A percentile compares a stretch with the other conserved stretches of the same genome.
These are phyloP conservation scores for Botrytis pseudocinerea DNA, from an alignment of 2,329 filamentous ascomycete genomes.

Conservation along the genomic window DNA sequence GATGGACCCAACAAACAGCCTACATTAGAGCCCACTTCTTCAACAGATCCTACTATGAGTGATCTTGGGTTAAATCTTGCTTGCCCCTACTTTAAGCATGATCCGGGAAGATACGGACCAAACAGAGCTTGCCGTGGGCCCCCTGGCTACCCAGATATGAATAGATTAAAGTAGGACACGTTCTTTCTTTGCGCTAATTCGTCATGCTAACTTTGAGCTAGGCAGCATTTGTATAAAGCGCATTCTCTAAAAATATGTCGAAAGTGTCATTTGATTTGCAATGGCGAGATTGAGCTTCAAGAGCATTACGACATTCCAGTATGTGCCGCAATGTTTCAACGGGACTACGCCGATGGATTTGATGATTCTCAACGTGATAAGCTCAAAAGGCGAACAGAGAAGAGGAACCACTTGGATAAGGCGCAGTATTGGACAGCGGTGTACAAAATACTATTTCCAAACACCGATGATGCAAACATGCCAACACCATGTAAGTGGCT, in stretches of 20 bases:
- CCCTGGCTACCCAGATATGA: background rate
- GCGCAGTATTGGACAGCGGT: background rate
- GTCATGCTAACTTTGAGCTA: background rate
- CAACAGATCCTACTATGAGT: background rate
- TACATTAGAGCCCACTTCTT: background rate
- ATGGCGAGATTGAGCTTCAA: background rate
- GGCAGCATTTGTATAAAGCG: background rate
- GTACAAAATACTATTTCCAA: background rate
- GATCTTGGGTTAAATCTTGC: background rate
- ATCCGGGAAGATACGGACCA: background rate
- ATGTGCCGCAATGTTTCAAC: background rate
- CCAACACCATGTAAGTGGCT: background rate
- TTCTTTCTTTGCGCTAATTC: background rate
- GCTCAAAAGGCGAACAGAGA: background rate
- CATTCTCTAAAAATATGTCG: background rate
- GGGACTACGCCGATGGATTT: background rate
- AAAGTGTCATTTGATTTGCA: background rate
- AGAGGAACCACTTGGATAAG: background rate
- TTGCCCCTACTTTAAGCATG: background rate
- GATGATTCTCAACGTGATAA: background rate
- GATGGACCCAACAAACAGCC: background rate
- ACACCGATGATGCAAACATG: background rate
- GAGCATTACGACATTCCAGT: background rate
- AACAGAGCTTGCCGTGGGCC: background rate
- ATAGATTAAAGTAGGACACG: background rate